These are phyloP conservation scores for Leptographium procerum DNA, from an alignment of 2,329 filamentous ascomycete genomes.

Conservation along the genomic window DNA sequence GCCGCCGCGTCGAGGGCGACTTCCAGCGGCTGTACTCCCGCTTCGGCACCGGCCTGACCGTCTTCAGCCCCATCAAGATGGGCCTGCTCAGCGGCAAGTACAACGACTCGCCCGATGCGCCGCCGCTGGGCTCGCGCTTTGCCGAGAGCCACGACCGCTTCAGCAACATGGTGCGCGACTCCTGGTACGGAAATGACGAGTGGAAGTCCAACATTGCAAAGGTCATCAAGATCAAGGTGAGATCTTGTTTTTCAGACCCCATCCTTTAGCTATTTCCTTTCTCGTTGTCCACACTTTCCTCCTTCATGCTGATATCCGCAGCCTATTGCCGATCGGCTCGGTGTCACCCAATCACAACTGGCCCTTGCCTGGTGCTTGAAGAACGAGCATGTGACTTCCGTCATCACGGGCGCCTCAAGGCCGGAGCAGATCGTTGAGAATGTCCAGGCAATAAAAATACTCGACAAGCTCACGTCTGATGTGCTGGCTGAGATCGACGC, in stretches of 20 bases:
- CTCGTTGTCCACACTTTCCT: not conserved
- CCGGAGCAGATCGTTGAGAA: slow-evolving; percentile 42
- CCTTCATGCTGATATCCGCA: not conserved
- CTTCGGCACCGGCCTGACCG: slow-evolving; percentile 40
- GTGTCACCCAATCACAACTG: slow-evolving; percentile 37
- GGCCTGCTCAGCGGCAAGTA: slow-evolving; percentile 52
- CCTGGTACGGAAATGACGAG: slow-evolving; percentile 37
- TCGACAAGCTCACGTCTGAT: slow-evolving; percentile 37
- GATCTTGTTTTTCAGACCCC: not conserved
- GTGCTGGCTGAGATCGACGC: slow-evolving; percentile 39
- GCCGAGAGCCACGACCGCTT: slow-evolving; percentile 44
- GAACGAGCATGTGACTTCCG: slow-evolving; percentile 40
- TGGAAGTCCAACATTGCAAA: slow-evolving; percentile 30
- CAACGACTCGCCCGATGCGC: slow-evolving; percentile 37
- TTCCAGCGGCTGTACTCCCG: slow-evolving; percentile 46
- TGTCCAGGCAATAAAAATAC: slow-evolving; percentile 31
- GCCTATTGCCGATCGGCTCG: slow-evolving; percentile 45
- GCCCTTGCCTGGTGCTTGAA: slow-evolving; percentile 42
- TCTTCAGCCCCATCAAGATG: slow-evolving; percentile 39
- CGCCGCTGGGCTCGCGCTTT: slow-evolving; percentile 39
- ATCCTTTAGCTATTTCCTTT: not conserved
- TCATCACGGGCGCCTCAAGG: slow-evolving; percentile 40
- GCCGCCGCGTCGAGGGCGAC: slow-evolving; percentile 26
- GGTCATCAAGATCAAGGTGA: slow-evolving; percentile 24
- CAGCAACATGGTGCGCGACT: slow-evolving; percentile 28